Evolutionary conservation across 106 monocot genomes (phyloP), one percentile per base, ranked within the genome.

Genomic region (Dioscorea dumetorum): DNA sequence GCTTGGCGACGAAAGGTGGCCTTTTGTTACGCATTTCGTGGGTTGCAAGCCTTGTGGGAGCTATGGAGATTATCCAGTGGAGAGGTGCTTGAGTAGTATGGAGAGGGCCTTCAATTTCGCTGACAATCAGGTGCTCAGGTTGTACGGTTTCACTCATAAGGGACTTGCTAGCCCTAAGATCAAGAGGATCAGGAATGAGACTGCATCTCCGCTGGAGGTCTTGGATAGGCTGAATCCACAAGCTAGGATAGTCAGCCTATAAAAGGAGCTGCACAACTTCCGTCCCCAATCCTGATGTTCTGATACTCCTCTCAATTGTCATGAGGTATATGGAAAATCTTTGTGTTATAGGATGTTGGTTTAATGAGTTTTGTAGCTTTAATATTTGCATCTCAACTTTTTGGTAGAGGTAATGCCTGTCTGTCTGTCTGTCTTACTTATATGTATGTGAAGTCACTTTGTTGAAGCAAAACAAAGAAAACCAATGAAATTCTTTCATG

Each of bases 51-150:
- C 84, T 12, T 88, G 88, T 41, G 81, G 88, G 3, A 84, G 81
- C 72, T 88, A 84, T 50, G 88, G 81, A 32, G 88, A 88, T 64
- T 88, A 88, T 57, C 81, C 84, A 8, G 70, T 71, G 8, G 88
- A 88, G 75, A 51, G 81, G 69, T 88, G 88, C 68, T 19, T 88
- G 12, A 72, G 34, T 3, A 76, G 84, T 75, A 88, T 88, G 88
- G 88, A 88, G 72, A 78, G 88, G 31, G 88, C 88, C 15, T 83
- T 90, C 68, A 90, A 86, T 62, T 90, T 90, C 59, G 90, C 86
- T 3, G 90, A 90, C 66, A 90, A 90, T 53, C 90, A 90, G 76
- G 81, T 90, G 17, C 81, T 90, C 49, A 35, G 64, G 59, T 67
- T 83, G 32, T 90, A 90, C 59, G 90, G 86, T 1, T 90, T 90